Evolutionary conservation across 2,329 filamentous ascomycete genomes (phyloP), one percentile per base, ranked within the genome.

Genomic region (Fusarium xylarioides): DNA sequence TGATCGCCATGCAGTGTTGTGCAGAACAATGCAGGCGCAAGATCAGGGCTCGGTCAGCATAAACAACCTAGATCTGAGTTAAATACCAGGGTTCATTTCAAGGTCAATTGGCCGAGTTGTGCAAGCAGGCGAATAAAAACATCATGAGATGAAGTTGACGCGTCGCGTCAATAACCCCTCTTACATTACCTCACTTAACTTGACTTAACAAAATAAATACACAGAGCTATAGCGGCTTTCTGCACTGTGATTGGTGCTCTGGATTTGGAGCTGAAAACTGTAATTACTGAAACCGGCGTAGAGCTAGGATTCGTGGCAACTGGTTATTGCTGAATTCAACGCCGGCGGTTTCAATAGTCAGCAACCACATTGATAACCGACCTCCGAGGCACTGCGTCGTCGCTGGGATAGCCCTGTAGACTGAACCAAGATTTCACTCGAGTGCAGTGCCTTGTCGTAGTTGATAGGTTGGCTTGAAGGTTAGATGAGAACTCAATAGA

Each of bases 1-100:
- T 70, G 76, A 77, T 77, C 76, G 63, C 50, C 60, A 74, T 77
- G 76, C 76, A 77, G 60, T 75, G 72, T 72, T 77, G 70, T 77
- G 75, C 75, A 77, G 68, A 70, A 52, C 60, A 71, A 55, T 73
- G 73, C 68, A 65, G 68, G 30, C 50, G 64, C 58, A 56, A 64
- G 58, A 71, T 70, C 62, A 61, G 44, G 23, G 52, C 56, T 66
- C 37, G 30, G 42, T 62, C 44, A 57, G 66, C 64, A 69, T 60
- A 67, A 66, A 35, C 46, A 38, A 47, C 44, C 66, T 63, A 49
- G 56, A 70, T 69, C 46, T 54, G 23, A 26, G 34, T 53, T 18
- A 21, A 38, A 68, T 21, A 38, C 38, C 40, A 60, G 44, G 54
- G 37, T 35, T 66, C 42, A 23, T 54, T 32, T 52, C 34, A 12